Conservation (phyloP, 2,329 filamentous ascomycete genomes). For the Botrytis tulipae region DNA sequence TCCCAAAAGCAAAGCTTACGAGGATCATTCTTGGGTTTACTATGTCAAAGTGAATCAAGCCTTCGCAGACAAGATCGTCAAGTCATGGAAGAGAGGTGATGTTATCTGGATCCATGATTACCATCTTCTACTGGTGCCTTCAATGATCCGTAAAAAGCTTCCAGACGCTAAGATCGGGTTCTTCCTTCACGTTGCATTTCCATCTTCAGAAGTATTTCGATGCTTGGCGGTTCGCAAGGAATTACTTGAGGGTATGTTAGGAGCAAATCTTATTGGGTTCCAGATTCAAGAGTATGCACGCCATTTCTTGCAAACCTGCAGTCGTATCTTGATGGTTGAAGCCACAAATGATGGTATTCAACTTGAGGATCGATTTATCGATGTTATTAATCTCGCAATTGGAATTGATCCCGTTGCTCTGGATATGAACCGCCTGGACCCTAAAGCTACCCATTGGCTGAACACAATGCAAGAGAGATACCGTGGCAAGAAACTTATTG, state of each 20-base stretch:
- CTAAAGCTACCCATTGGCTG: conserved; percentile 76
- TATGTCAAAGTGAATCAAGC: conserved; percentile 91
- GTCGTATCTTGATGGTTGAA: conserved; percentile 84
- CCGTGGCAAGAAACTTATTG: conserved; percentile 83
- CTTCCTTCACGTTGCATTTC: conserved; percentile 93
- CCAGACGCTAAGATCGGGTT: conserved; percentile 95
- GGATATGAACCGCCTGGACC: conserved; percentile 65
- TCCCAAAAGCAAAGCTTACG: conserved; percentile 96
- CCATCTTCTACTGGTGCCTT: conserved; percentile 83
- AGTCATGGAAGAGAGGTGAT: conserved; percentile 91
- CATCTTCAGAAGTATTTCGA: conserved; percentile 92
- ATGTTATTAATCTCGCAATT: conserved; percentile 81
- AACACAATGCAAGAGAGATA: conserved; percentile 79
- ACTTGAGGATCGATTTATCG: conserved; percentile 88
- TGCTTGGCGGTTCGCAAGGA: conserved; percentile 85
- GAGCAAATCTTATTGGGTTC: conserved; percentile 89
- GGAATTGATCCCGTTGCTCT: conserved; percentile 85
- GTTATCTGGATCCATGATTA: conserved; percentile 96
- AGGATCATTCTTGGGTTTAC: conserved; percentile 94
- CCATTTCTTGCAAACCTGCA: conserved; percentile 95
- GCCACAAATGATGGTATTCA: conserved; percentile 85
- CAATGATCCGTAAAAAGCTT: conserved; percentile 84
- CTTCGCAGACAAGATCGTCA: conserved; percentile 86
- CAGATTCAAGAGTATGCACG: conserved; percentile 91
- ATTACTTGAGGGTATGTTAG: conserved; percentile 87